Evolutionary conservation across 495 filamentous ascomycete species (phyloP), one percentile per base, ranked within the genome.

Genomic region (Penicillium simplicissimum): DNA sequence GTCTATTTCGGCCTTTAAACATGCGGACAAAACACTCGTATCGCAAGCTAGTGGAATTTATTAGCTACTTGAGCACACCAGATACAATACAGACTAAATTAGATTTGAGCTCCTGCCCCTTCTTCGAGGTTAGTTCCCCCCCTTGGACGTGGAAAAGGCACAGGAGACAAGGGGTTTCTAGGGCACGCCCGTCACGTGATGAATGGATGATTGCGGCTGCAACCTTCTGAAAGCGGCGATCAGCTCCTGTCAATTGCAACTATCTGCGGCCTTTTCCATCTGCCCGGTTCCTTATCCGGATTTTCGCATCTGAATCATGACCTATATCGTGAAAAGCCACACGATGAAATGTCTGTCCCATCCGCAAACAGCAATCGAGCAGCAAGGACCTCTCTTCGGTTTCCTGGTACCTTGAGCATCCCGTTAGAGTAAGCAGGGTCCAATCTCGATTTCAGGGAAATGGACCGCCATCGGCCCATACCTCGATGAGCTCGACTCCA

Each of bases 211-310:
- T n/a, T 33, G 3, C 52, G 58, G 57, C 19, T 72, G 69, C 58
- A 72, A 72, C 69, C 63, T 71, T 66, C 69, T 58, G 62, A 68
- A 70, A 61, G 19, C 69, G 52, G 65, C 65, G 47, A 62, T 17
- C 51, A 31, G n/a, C 14, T 23, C 13, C 28, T 52, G 48, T 13
- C 31, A 59, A 31, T 19, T 70, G 60, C 59, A 66, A 64, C 58
- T 52, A 54, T 25, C 51, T 42, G 48, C 19, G 23, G 23, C 23
- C 31, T 33, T 33, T 45, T 55, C 25, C 48, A 33, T 52, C 11
- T 34, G 33, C 25, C 4, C 21, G 11, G 25, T 35, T 23, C 33
- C 17, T 8, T 11, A 51, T 58, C 47, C 43, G 47, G 60, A 43
- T 8, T 8, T 23, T 53, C 8, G 0, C 31, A 9, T 17, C 35